These are phyloP conservation scores for Podila epigama DNA, from an alignment of 192 early-diverging fungal species.

Conservation along the genomic window DNA sequence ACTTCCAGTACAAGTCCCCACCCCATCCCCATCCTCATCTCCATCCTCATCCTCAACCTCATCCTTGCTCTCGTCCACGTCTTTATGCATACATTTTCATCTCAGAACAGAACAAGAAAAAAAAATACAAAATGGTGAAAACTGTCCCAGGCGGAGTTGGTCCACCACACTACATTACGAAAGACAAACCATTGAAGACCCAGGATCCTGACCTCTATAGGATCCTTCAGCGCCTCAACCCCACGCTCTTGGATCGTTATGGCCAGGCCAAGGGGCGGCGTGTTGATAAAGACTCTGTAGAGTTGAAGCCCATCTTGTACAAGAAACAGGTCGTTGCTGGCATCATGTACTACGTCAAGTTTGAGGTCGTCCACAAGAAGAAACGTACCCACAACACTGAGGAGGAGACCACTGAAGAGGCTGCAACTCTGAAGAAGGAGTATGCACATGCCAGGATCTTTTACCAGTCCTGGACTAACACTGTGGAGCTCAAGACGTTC, in stretches of 20 bases:
- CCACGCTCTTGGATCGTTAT: background rate
- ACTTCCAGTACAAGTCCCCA: background rate
- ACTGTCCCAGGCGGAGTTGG: background rate
- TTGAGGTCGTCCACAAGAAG: conserved; percentile 3
- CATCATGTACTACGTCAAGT: conserved; percentile 27
- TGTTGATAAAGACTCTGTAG: background rate
- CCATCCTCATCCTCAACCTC: too few species aligned
- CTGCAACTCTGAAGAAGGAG: too few species aligned
- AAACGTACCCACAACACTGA: background rate
- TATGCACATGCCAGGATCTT: conserved; percentile 27
- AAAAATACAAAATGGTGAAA: background rate
- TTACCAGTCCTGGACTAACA: conserved; percentile 11
- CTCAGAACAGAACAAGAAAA: background rate
- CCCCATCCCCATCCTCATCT: background rate
- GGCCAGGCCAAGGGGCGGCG: background rate
- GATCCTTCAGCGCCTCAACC: background rate
- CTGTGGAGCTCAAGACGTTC: conserved; percentile 1
- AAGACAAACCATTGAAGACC: background rate
- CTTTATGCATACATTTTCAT: background rate
- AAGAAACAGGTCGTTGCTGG: conserved; percentile 26
- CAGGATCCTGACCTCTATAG: conserved; percentile 2
- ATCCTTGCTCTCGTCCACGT: too few species aligned
- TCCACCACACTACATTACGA: background rate
- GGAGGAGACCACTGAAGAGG: background rate
- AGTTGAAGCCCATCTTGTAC: conserved; percentile 12